Evolutionary conservation across 768 basidiomycete genomes (phyloP).

Genomic region (Leccinellum rugosiceps): DNA sequence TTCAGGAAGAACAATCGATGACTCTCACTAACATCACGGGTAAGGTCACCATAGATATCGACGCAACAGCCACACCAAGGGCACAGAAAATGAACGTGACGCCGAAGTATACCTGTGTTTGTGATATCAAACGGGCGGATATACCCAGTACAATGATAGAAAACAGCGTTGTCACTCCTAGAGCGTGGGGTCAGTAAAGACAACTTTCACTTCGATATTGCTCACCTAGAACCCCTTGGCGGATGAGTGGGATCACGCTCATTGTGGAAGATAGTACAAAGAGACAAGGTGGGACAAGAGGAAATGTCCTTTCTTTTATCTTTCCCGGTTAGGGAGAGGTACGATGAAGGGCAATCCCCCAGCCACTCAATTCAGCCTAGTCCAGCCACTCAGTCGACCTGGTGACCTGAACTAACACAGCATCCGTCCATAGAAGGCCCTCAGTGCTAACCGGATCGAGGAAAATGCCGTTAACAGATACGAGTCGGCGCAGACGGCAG

Average conservation of each 20-base stretch:
- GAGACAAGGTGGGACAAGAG: not conserved
- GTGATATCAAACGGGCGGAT: constrained; percentile 25
- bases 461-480: not conserved
- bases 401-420: not conserved
- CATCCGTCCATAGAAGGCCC: not conserved
- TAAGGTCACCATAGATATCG: constrained; percentile 30
- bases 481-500: not conserved
- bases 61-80: constrained; percentile 28
- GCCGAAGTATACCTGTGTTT: constrained; percentile 8
- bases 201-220: not conserved
- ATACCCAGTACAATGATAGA: constrained; percentile 32
- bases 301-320: constrained; percentile 1
- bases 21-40: constrained; percentile 23
- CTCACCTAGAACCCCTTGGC: constrained; percentile 24
- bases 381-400: not conserved
- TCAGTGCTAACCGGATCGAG: not conserved
- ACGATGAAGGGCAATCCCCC: not conserved
- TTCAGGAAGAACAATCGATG: not conserved
- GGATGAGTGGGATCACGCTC: constrained; percentile 12
- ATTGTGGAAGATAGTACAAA: constrained; percentile 5
- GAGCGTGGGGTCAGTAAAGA: constrained; percentile 1
- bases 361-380: not conserved
- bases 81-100: constrained; percentile 21
- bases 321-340: not conserved
- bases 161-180: constrained; percentile 21